Base-by-base conservation (phyloP, 129 eudicot genomes). In the Helianthus annuus region DNA sequence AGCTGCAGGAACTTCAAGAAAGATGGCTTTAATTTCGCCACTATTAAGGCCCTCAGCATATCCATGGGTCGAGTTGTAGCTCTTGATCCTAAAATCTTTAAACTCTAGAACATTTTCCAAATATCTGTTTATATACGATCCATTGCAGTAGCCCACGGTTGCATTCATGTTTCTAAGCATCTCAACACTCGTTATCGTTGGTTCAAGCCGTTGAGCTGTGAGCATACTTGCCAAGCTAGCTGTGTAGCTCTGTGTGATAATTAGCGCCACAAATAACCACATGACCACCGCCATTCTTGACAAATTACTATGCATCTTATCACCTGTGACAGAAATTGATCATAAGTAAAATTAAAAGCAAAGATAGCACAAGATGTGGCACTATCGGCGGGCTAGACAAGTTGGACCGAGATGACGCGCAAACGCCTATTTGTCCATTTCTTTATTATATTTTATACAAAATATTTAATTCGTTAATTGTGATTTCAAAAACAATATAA, bases 161-260 rank as follows among this genome's bases (percentile, higher is more conserved):
- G 74, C 81, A 11, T 83, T 78, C 67, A 24, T 83, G 29, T 38
- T 72, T 73, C 67, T 78, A 1, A 88, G 84, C 40, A 48, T 60
- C 74, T 80, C 84, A n/a, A 85, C 66, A 10, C 72, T 73, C 1
- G 80, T 17, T 29, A 82, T 66, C 1, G 44, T 24, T 10, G 95
- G 88, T 69, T 78, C 82, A 8, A 88, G 84, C 66, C 77, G 63
- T 58, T 81, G 66, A 67, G 81, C 84, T 17, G 95, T 88, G 67
- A 88, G 88, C 88, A 88, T 77, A 61, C 86, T 79, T 3, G 88
- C 68, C 56, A 88, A 78, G 81, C 88, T 85, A 7, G 95, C 95
- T 32, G 95, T 88, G 59, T 88, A 88, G 71, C 88, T 88, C 42
- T 78, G 85, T 3, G 86, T 85, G 51, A 85, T 68, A 63, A 88